Evolutionary conservation across 2,329 filamentous ascomycete species (phyloP).

Genomic region (Fusarium acutatum): DNA sequence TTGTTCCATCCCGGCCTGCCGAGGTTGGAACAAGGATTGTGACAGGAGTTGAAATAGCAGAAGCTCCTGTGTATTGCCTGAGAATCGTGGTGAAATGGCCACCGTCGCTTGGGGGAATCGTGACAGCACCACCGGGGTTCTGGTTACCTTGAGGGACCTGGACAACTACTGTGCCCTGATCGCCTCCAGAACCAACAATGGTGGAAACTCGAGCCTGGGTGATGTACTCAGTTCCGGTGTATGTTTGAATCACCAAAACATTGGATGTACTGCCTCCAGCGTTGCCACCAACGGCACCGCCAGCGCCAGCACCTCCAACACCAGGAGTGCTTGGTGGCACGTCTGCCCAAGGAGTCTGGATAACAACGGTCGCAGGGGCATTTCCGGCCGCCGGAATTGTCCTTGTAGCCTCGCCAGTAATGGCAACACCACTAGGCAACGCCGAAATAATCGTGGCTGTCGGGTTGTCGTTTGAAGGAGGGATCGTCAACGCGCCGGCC

Average conservation of each 20-base stretch:
- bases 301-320: background rate
- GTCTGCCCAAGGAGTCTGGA: constrained; percentile 30
- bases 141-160: constrained; percentile 25
- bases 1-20: constrained; percentile 19
- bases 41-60: constrained; percentile 17
- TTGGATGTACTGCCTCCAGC: constrained; percentile 9
- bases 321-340: constrained; percentile 20
- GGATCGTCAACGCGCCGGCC: constrained; percentile 24
- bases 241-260: constrained; percentile 26
- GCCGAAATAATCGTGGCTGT: constrained; percentile 27
- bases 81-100: constrained; percentile 27
- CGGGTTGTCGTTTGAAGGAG: constrained; percentile 22
- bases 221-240: constrained; percentile 24
- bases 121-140: constrained; percentile 15
- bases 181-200: constrained; percentile 4
- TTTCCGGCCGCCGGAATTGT: constrained; percentile 24
- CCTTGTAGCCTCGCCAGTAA: constrained; percentile 13
- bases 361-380: constrained; percentile 26
- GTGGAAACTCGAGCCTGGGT: constrained; percentile 18
- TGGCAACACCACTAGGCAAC: constrained; percentile 13
- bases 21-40: constrained; percentile 26
- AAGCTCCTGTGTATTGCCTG: constrained; percentile 13
- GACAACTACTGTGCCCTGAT: constrained; percentile 22
- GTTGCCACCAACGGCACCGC: background rate
- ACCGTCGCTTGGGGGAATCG: constrained; percentile 23